These are phyloP conservation scores for Penicillium ochrochloron DNA, from an alignment of 495 filamentous ascomycete genomes.

Conservation along the genomic window DNA sequence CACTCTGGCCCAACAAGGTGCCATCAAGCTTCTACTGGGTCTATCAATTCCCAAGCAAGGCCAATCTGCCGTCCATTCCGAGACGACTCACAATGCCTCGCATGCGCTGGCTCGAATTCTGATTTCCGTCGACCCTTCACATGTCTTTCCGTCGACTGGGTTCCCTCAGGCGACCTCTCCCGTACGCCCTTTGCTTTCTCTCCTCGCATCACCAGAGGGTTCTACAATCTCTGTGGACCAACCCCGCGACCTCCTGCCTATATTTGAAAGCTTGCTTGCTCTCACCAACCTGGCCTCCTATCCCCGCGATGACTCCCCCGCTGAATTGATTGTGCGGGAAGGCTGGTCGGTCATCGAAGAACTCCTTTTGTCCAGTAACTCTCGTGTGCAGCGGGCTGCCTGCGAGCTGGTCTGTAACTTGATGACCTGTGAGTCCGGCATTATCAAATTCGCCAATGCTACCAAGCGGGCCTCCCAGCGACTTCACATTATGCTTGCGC, in stretches of 20 bases:
- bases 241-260: slow-evolving; percentile 78
- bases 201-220: slow-evolving; percentile 61
- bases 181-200: slow-evolving; percentile 75
- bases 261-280: slow-evolving; percentile 88
- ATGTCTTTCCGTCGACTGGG: slow-evolving; percentile 79
- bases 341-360: slow-evolving; percentile 80
- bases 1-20: slow-evolving; percentile 86
- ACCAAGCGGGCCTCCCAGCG: slow-evolving; percentile 68
- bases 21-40: slow-evolving; percentile 78
- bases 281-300: slow-evolving; percentile 91
- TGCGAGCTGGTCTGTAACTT: slow-evolving; percentile 93
- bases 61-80: slow-evolving; percentile 37
- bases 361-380: slow-evolving; percentile 74
- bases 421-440: slow-evolving; percentile 73
- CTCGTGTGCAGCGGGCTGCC: slow-evolving; percentile 78
- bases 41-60: slow-evolving; percentile 63
- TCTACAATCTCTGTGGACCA: slow-evolving; percentile 55
- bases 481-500: slow-evolving; percentile 80
- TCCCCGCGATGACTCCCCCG: slow-evolving; percentile 63
- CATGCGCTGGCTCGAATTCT: slow-evolving; percentile 92
- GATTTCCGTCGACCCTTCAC: slow-evolving; percentile 83
- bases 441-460: slow-evolving; percentile 76
- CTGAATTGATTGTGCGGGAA: slow-evolving; percentile 70
- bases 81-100: slow-evolving; percentile 66
- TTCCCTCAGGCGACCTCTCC: slow-evolving; percentile 73